Conservation (phyloP, 495 filamentous ascomycete genomes). For the Penicillium goetzii region DNA sequence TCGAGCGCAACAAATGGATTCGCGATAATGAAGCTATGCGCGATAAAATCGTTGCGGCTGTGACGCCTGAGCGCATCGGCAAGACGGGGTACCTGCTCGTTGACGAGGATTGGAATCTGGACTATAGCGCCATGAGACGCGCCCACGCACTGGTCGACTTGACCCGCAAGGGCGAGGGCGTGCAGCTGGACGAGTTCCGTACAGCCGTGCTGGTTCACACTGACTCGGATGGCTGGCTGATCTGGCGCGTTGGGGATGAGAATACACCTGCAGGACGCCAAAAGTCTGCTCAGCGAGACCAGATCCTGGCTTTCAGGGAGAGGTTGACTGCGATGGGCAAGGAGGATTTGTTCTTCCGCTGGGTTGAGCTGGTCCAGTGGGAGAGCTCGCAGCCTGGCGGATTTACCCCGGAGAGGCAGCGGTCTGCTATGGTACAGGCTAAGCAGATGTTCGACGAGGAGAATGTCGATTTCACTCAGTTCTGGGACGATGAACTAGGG, state of each 20-base stretch:
- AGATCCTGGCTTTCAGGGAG: slow-evolving; percentile 73
- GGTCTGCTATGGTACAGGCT: slow-evolving; percentile 64
- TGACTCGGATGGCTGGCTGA: slow-evolving; percentile 67
- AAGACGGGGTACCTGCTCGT: slow-evolving; percentile 83
- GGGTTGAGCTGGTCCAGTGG: slow-evolving; percentile 84
- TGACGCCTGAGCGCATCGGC: slow-evolving; percentile 61
- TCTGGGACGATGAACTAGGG: slow-evolving; percentile 68
- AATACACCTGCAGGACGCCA: slow-evolving; percentile 55
- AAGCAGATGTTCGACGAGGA: slow-evolving; percentile 69
- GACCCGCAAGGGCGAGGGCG: slow-evolving; percentile 50
- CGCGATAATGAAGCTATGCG: slow-evolving; percentile 50
- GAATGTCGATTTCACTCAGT: slow-evolving; percentile 74
- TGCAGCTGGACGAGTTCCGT: slow-evolving; percentile 57
- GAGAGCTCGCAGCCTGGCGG: slow-evolving; percentile 75
- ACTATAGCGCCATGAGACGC: slow-evolving; percentile 73
- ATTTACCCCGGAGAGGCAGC: slow-evolving; percentile 70
- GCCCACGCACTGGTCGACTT: slow-evolving; percentile 63
- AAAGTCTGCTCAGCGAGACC: slow-evolving; percentile 50
- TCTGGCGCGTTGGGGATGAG: slow-evolving; percentile 58
- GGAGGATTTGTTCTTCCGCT: slow-evolving; percentile 81
- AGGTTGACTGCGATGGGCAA: slow-evolving; percentile 71
- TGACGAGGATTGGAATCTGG: slow-evolving; percentile 78
- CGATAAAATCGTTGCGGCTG: slow-evolving; percentile 63
- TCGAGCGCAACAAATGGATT: slow-evolving; percentile 49
- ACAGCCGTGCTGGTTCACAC: slow-evolving; percentile 68